phyloP scores from a whole-genome alignment of 768 basidiomycete genomes.

The Aureoboletus auriporus region DNA sequence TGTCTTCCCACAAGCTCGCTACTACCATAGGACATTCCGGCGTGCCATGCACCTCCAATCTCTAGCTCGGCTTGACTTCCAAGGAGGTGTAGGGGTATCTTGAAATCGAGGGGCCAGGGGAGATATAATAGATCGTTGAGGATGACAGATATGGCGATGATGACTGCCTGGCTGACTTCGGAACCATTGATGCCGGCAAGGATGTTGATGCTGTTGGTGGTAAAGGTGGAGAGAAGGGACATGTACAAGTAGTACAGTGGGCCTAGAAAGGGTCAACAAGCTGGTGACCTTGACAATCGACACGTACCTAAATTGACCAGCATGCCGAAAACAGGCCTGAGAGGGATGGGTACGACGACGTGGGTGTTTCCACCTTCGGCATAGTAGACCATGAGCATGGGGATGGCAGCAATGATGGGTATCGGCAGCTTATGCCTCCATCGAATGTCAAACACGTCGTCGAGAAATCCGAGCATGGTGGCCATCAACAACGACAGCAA shows the following conservation, averaged over 20 bases:
- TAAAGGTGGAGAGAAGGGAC: constrained; percentile 91
- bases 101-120: constrained; percentile 79
- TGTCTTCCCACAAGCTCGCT: constrained; percentile 87
- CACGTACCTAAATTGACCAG: constrained; percentile 79
- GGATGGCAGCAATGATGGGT: constrained; percentile 92
- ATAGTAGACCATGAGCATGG: constrained; percentile 93
- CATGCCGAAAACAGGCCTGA: constrained; percentile 68
- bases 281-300: no score
- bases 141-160: constrained; percentile 88
- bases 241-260: constrained; percentile 96
- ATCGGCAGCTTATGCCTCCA: constrained; percentile 99
- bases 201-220: constrained; percentile 98
- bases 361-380: constrained; percentile 92
- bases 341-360: constrained; percentile 85
- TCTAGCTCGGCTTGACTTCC: constrained; percentile 64
- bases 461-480: constrained; percentile 91
- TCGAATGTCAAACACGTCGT: constrained; percentile 97
- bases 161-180: constrained; percentile 88
- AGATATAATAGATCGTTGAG: constrained; percentile 92
- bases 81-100: constrained; percentile 65
- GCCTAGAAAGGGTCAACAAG: constrained; percentile 45
- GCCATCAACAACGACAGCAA: constrained; percentile 90
- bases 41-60: constrained; percentile 75
- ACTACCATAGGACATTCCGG: constrained; percentile 84
- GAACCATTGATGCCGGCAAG: constrained; percentile 97